Evolutionary conservation across 768 basidiomycete genomes (phyloP).

Genomic region (Russula virescens): DNA sequence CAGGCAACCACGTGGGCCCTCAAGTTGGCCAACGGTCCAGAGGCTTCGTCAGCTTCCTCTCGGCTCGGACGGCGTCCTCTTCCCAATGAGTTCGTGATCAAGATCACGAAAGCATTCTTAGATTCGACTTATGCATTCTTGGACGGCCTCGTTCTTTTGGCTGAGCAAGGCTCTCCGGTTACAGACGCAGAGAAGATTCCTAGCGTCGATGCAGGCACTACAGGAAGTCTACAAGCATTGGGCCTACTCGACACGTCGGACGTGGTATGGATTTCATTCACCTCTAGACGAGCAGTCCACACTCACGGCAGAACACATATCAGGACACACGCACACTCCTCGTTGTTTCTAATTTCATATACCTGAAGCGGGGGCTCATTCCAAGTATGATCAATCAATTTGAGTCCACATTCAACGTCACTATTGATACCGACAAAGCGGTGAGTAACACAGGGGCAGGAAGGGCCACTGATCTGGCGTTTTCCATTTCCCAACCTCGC

Average conservation of each 20-base stretch:
- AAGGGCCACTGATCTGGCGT: too few relatives aligned
- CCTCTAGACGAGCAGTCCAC: slow-evolving; percentile 1
- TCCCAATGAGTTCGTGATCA: slow-evolving; percentile 56
- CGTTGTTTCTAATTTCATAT: slow-evolving; percentile 82
- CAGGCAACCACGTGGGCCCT: slow-evolving; percentile 70
- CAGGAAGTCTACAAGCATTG: slow-evolving; percentile 41
- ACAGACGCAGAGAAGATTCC: slow-evolving; percentile 34
- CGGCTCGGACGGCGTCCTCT: slow-evolving; percentile 54
- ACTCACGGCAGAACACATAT: neutral
- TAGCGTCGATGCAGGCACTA: slow-evolving; percentile 27
- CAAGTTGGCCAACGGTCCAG: slow-evolving; percentile 75
- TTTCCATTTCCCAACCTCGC: neutral
- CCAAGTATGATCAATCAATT: slow-evolving; percentile 78
- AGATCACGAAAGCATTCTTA: slow-evolving; percentile 79
- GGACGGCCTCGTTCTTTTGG: slow-evolving; percentile 78
- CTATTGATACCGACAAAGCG: slow-evolving; percentile 66
- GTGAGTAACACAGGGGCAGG: slow-evolving; percentile 32
- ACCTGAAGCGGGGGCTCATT: slow-evolving; percentile 63
- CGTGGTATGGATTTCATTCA: slow-evolving; percentile 40
- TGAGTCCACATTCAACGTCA: slow-evolving; percentile 66
- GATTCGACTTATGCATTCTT: slow-evolving; percentile 81
- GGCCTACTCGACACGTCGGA: slow-evolving; percentile 58
- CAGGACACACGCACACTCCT: slow-evolving; percentile 85
- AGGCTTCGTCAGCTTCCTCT: slow-evolving; percentile 44
- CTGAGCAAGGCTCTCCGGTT: slow-evolving; percentile 60